Percentiles rank a stretch among this genome's conserved stretches.
Conservation (phyloP, 164 flowering plant genomes). For the Protea cynaroides region DNA sequence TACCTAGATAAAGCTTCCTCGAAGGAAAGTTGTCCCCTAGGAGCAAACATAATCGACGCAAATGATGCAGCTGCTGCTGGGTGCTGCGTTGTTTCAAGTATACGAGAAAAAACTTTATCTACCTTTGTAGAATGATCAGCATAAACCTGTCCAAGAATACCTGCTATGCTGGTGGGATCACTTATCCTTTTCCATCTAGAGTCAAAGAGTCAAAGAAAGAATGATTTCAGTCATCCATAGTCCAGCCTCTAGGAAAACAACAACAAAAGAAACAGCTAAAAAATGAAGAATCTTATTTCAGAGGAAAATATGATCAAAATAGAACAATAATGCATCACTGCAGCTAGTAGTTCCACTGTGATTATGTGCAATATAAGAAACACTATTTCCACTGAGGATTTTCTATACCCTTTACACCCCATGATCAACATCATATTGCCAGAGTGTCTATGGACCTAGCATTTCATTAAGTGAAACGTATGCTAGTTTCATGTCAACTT, state of each 20-base stretch:
- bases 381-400: too few species aligned
- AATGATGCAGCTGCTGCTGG: slow-evolving; percentile 99
- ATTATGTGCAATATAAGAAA: too few species aligned
- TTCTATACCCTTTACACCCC: too few species aligned
- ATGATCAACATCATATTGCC: too few species aligned
- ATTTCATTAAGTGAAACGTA: too few species aligned
- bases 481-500: background rate
- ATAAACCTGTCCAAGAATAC: slow-evolving; percentile 81
- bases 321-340: background rate
- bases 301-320: background rate
- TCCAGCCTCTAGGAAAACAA: background rate
- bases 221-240: background rate
- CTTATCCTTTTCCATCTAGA: slow-evolving; percentile 88
- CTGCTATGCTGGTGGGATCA: slow-evolving; percentile 73
- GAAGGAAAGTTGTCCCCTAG: slow-evolving; percentile 71
- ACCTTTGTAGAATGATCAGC: slow-evolving; percentile 82
- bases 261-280: background rate
- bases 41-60: slow-evolving; percentile 95
- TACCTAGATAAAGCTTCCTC: slow-evolving; percentile 66
- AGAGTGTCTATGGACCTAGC: too few species aligned
- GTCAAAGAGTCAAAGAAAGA: slow-evolving; percentile 10
- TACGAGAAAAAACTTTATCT: slow-evolving; percentile 72
- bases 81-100: slow-evolving; percentile 70
- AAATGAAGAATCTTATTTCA: background rate
- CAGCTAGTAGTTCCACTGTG: too few species aligned